These are phyloP conservation scores for Alnus glutinosa DNA, from an alignment of 306 rosid genomes.

Conservation along the genomic window DNA sequence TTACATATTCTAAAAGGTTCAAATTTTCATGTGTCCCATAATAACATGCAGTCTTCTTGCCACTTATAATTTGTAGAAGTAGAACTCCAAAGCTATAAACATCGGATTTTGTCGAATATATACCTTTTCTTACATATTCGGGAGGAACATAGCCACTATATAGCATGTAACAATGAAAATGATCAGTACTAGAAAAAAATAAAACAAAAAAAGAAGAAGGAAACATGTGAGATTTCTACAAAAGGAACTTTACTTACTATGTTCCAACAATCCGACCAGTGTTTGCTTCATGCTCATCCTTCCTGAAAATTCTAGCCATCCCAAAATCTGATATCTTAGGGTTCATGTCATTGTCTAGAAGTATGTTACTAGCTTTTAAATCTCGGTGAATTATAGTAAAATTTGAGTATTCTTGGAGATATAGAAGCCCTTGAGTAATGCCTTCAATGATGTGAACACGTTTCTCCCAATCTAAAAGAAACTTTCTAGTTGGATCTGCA, in stretches of 20 bases:
- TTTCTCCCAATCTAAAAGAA: conserved; percentile 30
- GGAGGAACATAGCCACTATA: conserved; percentile 46
- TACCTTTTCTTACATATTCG: conserved; percentile 30
- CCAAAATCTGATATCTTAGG: conserved; percentile 49
- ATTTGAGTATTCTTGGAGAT: conserved; percentile 41
- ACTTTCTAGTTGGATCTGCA: conserved; percentile 19
- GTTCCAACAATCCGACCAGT: conserved; percentile 43
- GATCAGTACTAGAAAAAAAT: neutral
- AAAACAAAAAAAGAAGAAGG: neutral
- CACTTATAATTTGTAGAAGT: conserved; percentile 45
- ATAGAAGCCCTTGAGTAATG: conserved; percentile 38
- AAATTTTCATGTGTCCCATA: conserved; percentile 28
- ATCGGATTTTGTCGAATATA: conserved; percentile 24
- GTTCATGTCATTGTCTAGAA: conserved; percentile 23
- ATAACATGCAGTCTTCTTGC: neutral
- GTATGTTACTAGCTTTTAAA: conserved; percentile 41
- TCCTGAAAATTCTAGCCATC: conserved; percentile 31
- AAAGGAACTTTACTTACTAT: conserved; percentile 4
- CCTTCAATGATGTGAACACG: conserved; percentile 39
- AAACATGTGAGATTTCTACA: neutral
- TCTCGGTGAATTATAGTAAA: conserved; percentile 36
- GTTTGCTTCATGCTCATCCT: conserved; percentile 35
- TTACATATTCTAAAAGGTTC: conserved; percentile 37
- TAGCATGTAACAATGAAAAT: neutral
- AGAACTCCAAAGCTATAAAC: conserved; percentile 13